phyloP scores from a whole-genome alignment of 768 basidiomycete species.

The Russula abietina region DNA sequence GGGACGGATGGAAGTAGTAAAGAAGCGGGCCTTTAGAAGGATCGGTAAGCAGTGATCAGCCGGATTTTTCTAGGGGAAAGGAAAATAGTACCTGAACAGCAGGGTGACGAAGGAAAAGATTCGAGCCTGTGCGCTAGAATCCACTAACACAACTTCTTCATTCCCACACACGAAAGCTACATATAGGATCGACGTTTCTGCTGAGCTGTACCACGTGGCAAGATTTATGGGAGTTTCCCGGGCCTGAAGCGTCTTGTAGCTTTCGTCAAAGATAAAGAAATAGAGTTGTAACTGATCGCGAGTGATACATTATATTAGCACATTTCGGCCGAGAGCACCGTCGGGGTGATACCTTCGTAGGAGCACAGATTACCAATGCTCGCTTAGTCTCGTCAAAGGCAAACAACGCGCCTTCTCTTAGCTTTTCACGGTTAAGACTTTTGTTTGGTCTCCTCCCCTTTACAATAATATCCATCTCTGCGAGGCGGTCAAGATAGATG shows the following conservation, averaged over 20 bases:
- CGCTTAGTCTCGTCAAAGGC: constrained; percentile 50
- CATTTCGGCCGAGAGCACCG: not conserved
- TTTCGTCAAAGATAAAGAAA: constrained; percentile 42
- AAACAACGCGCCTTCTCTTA: constrained; percentile 41
- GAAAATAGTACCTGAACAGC: constrained; percentile 43
- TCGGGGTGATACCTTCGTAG: constrained; percentile 34
- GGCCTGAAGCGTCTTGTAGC: constrained; percentile 38
- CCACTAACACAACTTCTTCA: too few relatives aligned
- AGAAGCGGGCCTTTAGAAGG: constrained; percentile 38
- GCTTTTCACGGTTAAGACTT: constrained; percentile 39
- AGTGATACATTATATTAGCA: not conserved
- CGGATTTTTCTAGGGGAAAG: not conserved
- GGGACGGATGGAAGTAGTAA: constrained; percentile 37
- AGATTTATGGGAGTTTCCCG: constrained; percentile 40
- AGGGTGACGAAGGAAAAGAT: too few relatives aligned
- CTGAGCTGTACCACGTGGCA: constrained; percentile 37
- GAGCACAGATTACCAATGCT: constrained; percentile 42
- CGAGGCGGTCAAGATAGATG: constrained; percentile 19
- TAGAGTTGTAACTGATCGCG: constrained; percentile 34
- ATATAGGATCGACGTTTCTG: constrained; percentile 29
- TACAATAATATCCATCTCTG: constrained; percentile 2
- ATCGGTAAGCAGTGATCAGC: not conserved
- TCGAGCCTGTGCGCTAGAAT: too few relatives aligned
- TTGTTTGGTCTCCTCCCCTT: not conserved
- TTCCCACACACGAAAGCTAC: constrained; percentile 43